These are phyloP conservation scores for Penicillium pulvis DNA, from an alignment of 495 filamentous ascomycete species.

Conservation along the genomic window DNA sequence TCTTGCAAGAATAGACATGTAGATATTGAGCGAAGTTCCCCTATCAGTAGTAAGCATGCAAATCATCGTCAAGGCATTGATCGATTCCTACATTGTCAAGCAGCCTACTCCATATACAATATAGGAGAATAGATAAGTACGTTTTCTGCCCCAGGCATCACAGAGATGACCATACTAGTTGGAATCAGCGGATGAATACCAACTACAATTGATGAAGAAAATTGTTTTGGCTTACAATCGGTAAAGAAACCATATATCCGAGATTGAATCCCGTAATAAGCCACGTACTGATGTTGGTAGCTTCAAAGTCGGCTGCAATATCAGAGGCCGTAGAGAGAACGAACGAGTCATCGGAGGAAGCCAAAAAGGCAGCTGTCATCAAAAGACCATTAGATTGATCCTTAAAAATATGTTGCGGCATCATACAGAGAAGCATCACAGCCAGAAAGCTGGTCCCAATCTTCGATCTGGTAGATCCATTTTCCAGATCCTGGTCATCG, in stretches of 20 bases:
- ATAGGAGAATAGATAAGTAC: conserved; percentile 1
- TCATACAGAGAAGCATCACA: conserved; percentile 3
- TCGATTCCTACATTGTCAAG: not conserved
- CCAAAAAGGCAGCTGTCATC: not conserved
- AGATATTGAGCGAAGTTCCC: not conserved
- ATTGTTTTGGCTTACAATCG: not conserved
- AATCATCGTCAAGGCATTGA: not conserved
- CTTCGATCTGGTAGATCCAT: not conserved
- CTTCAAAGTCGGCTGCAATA: not conserved
- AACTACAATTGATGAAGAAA: not conserved
- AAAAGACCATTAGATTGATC: not conserved
- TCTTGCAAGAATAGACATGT: not conserved
- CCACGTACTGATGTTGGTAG: not conserved
- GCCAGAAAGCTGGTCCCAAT: not conserved
- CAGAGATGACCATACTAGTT: not conserved
- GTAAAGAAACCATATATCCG: conserved; percentile 5
- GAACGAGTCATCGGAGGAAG: conserved; percentile 2
- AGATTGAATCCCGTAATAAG: conserved; percentile 1
- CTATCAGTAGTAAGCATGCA: not conserved
- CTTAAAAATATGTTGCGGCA: not conserved
- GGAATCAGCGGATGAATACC: not conserved
- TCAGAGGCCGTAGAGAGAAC: not conserved
- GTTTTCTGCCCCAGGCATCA: not conserved
- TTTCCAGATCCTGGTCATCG: not conserved
- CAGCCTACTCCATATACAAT: not conserved